These are phyloP conservation scores for Phyllosticta citriasiana DNA, from an alignment of 2,329 filamentous ascomycete genomes.

Conservation along the genomic window DNA sequence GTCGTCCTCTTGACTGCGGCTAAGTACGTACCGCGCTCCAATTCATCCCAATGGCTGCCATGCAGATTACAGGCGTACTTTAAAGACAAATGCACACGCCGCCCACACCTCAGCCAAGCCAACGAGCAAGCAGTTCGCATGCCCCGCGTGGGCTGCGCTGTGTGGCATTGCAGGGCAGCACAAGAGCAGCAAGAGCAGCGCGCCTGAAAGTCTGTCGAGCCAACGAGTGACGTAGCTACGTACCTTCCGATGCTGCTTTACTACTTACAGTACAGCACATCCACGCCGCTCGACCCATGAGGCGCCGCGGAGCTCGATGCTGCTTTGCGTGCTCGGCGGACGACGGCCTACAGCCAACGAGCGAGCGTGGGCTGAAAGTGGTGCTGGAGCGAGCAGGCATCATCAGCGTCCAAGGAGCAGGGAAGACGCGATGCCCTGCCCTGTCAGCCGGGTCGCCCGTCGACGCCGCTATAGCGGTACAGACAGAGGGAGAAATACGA, in stretches of 20 bases:
- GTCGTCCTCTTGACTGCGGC: no score
- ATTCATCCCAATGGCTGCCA: not conserved
- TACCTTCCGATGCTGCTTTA: not conserved
- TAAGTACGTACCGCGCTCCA: no score
- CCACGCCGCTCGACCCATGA: not conserved
- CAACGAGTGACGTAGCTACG: not conserved
- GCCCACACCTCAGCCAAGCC: not conserved
- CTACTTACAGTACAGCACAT: not conserved
- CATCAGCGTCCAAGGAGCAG: not conserved
- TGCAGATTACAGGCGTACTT: not conserved
- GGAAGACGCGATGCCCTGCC: not conserved
- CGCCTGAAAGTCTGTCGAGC: not conserved
- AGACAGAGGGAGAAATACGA: no score
- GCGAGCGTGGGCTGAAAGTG: not conserved
- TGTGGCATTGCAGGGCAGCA: not conserved
- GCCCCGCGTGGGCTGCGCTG: not conserved
- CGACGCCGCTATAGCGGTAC: not conserved
- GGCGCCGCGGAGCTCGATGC: not conserved
- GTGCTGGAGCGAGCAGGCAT: not conserved
- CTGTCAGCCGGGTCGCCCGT: not conserved
- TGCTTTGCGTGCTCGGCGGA: not conserved
- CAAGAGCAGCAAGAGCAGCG: not conserved
- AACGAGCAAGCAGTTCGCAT: not conserved
- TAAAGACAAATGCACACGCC: not conserved
- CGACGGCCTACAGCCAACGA: not conserved